Base-by-base conservation (phyloP, 352 stramenopile species). In the Peronospora destructor region DNA sequence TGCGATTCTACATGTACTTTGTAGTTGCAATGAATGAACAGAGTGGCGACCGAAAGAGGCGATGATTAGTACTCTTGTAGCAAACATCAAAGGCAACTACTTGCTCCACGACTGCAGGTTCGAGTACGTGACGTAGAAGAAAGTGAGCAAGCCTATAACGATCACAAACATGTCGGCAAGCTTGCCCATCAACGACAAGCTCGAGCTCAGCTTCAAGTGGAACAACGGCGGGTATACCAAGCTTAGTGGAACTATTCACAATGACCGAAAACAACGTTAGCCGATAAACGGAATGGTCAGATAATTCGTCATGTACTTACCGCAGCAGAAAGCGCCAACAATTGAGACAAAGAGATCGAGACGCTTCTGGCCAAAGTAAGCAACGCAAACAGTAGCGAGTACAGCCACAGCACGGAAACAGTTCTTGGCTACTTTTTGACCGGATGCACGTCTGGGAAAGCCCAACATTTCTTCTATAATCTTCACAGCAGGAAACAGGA, bases 291-390 rank as follows among this genome's bases (percentile, higher is more conserved):
- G 25, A 14, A 8, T 23, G 6, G 56, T 6, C 6, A 33, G 52
- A 28, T n/a, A 23, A 14, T 21, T 30, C 14, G 44, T 56, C 1
- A 29, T 21, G 21, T 12, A 76, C 73, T 25, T 59, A 90, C 79
- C 80, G 45, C 80, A 91, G 56, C 80, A 91, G 43, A 87, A 87
- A 16, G 77, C 80, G 19, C 80, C 80, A 14, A 91, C 77, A 42
- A 91, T 83, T 34, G 80, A 87, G 6, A 91, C 80, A 45, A 91
- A 91, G 17, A 89, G 64, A 35, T 91, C 80, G n/a, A 91, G 67
- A 21, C 63, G 73, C 21, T 64, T 49, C 48, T 89, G 77, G 14
- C 80, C 80, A 57, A 87, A 88, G 60, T 91, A 88, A 14, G 80
- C 77, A 38, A 91, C 68, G 12, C 58, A 65, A 25, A 89, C 58